Evolutionary conservation across 179 eudicot species (phyloP).

Genomic region (Nepenthes alata): DNA sequence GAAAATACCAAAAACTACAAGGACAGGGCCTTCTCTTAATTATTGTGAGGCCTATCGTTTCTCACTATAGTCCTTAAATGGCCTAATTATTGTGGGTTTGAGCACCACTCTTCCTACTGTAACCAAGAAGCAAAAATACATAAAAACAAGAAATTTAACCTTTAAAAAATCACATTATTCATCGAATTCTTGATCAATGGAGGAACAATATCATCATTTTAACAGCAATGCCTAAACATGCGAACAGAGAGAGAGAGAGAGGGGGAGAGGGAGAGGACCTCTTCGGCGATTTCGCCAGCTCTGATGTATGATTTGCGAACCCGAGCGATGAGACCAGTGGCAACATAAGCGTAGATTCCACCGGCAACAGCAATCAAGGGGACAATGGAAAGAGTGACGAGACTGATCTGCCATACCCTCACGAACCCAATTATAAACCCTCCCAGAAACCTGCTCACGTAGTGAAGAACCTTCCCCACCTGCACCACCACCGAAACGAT

Average conservation of each 20-base stretch:
- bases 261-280: slow-evolving; percentile 30
- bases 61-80: too few relatives aligned
- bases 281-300: slow-evolving; percentile 93
- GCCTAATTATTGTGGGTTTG: too few relatives aligned
- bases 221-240: too few relatives aligned
- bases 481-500: slow-evolving; percentile 14
- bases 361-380: slow-evolving; percentile 87
- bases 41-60: too few relatives aligned
- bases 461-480: slow-evolving; percentile 89
- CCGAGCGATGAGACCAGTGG: slow-evolving; percentile 67
- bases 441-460: slow-evolving; percentile 67
- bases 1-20: too few relatives aligned
- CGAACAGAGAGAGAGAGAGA: neutral
- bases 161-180: too few relatives aligned
- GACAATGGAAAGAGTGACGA: slow-evolving; percentile 82
- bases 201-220: too few relatives aligned
- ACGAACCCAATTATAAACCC: slow-evolving; percentile 83
- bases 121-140: too few relatives aligned
- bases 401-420: slow-evolving; percentile 89
- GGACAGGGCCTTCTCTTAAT: too few relatives aligned
- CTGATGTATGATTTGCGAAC: slow-evolving; percentile 74
- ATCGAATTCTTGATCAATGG: too few relatives aligned
- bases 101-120: too few relatives aligned
- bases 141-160: too few relatives aligned
- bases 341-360: slow-evolving; percentile 76